Percentiles rank a stretch among this genome's conserved stretches.
These are phyloP conservation scores for Solanum pimpinellifolium DNA, from an alignment of 257 asterid species.

Conservation along the genomic window DNA sequence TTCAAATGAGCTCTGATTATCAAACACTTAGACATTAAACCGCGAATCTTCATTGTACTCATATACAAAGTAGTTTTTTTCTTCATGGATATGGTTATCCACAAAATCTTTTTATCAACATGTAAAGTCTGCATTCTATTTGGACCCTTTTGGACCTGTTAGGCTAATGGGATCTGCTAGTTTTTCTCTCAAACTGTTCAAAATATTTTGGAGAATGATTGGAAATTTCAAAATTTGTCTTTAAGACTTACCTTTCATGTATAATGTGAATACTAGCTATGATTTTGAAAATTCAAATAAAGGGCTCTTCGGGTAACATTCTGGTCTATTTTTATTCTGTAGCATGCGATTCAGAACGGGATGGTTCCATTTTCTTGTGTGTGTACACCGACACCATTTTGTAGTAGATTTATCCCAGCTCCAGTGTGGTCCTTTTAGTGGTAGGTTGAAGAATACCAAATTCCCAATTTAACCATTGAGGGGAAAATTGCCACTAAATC, in stretches of 20 bases:
- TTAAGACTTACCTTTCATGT: not conserved
- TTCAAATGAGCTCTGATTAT: slow-evolving; percentile 13
- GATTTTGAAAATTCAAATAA: not conserved
- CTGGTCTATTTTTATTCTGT: too few species aligned
- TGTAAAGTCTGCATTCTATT: slow-evolving; percentile 14
- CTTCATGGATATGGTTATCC: not conserved
- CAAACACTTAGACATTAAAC: slow-evolving; percentile 21
- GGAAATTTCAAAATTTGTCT: not conserved
- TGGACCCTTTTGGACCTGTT: slow-evolving; percentile 22
- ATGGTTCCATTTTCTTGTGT: not conserved
- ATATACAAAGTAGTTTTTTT: slow-evolving; percentile 15
- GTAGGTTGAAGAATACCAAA: too few species aligned
- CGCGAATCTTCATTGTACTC: slow-evolving; percentile 9
- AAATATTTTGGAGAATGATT: slow-evolving; percentile 24
- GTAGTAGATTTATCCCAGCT: too few species aligned
- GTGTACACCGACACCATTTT: too few species aligned
- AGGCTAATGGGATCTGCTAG: slow-evolving; percentile 10
- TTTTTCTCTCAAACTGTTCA: slow-evolving; percentile 13
- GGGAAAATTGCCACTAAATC: too few species aligned
- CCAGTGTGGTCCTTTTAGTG: rapidly evolving
- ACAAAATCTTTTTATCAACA: slow-evolving; percentile 18
- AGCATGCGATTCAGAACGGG: too few species aligned
- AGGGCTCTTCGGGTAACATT: not conserved
- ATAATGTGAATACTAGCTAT: not conserved
- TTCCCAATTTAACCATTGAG: too few species aligned